Evolutionary conservation across 2,329 filamentous ascomycete species (phyloP).

Genomic region (Aspergillus sp.): DNA sequence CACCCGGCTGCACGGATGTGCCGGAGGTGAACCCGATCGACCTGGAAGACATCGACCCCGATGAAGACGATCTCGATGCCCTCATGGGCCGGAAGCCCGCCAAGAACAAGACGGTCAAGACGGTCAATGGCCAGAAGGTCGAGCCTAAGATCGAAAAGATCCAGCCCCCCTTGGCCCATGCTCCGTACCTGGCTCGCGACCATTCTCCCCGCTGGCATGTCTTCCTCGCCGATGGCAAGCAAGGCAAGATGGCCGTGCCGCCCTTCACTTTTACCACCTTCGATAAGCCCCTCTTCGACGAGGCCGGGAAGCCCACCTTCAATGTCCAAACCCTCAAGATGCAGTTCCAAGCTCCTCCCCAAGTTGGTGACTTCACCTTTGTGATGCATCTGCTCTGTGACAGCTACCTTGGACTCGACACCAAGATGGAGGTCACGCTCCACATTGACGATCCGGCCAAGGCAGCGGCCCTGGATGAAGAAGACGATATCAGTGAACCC

Average conservation of each 20-base stretch:
- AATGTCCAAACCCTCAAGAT: slow-evolving; percentile 95
- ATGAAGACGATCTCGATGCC: slow-evolving; percentile 87
- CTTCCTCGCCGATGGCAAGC: slow-evolving; percentile 90
- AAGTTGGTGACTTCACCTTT: slow-evolving; percentile 90
- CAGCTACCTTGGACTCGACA: slow-evolving; percentile 91
- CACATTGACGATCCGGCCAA: slow-evolving; percentile 86
- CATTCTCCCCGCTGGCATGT: slow-evolving; percentile 90
- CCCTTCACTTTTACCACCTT: slow-evolving; percentile 95
- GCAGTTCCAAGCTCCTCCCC: slow-evolving; percentile 91
- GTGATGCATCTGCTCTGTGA: slow-evolving; percentile 92
- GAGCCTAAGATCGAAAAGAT: slow-evolving; percentile 63
- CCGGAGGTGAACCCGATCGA: slow-evolving; percentile 75
- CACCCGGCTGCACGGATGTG: slow-evolving; percentile 74
- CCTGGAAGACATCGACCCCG: slow-evolving; percentile 86
- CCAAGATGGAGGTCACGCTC: slow-evolving; percentile 84
- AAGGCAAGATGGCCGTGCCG: slow-evolving; percentile 93
- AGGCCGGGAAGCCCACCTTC: slow-evolving; percentile 81
- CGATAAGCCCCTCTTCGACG: slow-evolving; percentile 81
- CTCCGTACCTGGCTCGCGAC: slow-evolving; percentile 86
- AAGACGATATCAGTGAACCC: slow-evolving; percentile 96
- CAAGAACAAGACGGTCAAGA: slow-evolving; percentile 65
- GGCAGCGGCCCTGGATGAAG: slow-evolving; percentile 73
- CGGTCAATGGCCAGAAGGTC: slow-evolving; percentile 48
- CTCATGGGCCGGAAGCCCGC: slow-evolving; percentile 68
- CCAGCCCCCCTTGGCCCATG: slow-evolving; percentile 81